These are phyloP conservation scores for Apiotrichum veenhuisii DNA, from an alignment of 1,284 basidiomycete species.

Conservation along the genomic window DNA sequence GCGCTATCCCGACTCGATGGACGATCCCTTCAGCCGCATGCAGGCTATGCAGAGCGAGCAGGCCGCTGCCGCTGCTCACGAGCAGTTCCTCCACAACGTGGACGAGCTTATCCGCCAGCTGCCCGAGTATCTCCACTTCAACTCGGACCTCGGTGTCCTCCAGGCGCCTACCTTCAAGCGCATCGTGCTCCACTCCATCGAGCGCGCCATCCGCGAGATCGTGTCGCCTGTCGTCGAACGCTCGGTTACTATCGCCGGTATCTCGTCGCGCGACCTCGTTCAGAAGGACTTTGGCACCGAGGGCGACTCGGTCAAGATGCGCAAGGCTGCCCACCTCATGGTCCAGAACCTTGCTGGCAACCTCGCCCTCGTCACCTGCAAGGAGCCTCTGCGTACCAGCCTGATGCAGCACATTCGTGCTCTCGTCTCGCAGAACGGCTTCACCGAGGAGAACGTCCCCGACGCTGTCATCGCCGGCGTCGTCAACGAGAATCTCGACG, in stretches of 20 bases:
- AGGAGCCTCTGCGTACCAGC: conserved; percentile 91
- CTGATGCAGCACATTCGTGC: conserved; percentile 84
- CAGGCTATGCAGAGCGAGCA: conserved; percentile 46
- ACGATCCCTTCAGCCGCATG: conserved; percentile 41
- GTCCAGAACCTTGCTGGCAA: conserved; percentile 95
- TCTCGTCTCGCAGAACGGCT: conserved; percentile 75
- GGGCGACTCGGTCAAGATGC: conserved; percentile 81
- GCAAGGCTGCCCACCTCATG: conserved; percentile 92
- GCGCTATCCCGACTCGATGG: conserved; percentile 26
- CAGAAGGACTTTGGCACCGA: conserved; percentile 97
- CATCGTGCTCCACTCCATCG: conserved; percentile 85
- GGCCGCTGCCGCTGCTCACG: conserved; percentile 47
- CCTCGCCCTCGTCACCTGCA: conserved; percentile 95
- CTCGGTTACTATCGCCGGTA: conserved; percentile 98
- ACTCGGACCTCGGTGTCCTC: conserved; percentile 58
- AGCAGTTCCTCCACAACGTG: conserved; percentile 46
- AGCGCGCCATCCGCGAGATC: conserved; percentile 95
- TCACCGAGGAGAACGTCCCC: conserved; percentile 63
- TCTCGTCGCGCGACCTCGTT: conserved; percentile 93
- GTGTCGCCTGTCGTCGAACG: conserved; percentile 96
- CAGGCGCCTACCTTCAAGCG: conserved; percentile 80
- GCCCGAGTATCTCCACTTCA: conserved; percentile 73
- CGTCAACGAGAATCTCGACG: conserved; percentile 88
- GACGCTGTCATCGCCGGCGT: conserved; percentile 66
- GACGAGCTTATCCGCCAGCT: conserved; percentile 66